Conservation (phyloP, 2,329 filamentous ascomycete genomes). For the Scytalidium sp. region DNA sequence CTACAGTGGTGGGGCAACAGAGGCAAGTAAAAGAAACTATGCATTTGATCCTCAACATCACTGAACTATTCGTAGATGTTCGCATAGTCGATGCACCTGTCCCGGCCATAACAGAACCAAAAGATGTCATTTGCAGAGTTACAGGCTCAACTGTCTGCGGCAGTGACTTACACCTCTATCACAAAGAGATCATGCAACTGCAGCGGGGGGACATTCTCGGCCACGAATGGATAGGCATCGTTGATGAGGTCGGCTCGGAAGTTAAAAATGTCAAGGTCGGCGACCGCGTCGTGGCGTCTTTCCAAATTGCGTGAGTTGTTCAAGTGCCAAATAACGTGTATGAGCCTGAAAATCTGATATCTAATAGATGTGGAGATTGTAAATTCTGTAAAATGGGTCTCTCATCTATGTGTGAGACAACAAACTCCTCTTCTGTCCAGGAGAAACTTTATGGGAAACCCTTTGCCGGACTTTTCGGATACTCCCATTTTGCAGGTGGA, state of each 20-base stretch:
- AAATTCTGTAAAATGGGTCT: conserved; percentile 26
- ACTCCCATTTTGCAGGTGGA: conserved; percentile 28
- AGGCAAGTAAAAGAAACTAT: conserved; percentile 1
- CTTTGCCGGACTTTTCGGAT: conserved; percentile 30
- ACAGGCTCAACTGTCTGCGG: conserved; percentile 27
- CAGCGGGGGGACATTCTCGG: conserved; percentile 35
- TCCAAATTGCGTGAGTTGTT: not conserved
- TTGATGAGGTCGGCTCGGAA: conserved; percentile 39
- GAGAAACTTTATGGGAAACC: conserved; percentile 26
- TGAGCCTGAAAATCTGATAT: not conserved
- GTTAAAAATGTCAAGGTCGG: conserved; percentile 43
- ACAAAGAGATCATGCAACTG: conserved; percentile 35
- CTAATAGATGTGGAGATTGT: conserved; percentile 23
- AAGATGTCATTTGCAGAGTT: conserved; percentile 22
- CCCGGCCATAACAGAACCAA: conserved; percentile 18
- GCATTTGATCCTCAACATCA: not conserved
- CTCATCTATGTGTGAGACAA: conserved; percentile 29
- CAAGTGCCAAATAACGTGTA: not conserved
- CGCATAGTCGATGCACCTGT: conserved; percentile 13
- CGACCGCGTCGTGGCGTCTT: conserved; percentile 46
- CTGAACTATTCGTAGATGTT: not conserved
- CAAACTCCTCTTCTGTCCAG: conserved; percentile 26
- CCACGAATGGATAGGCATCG: conserved; percentile 47
- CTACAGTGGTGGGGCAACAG: conserved; percentile 14
- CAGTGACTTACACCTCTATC: conserved; percentile 25